A percentile compares a stretch with the other conserved stretches of the same genome.
Conservation (phyloP, 345 rosid genomes). For the Eucalyptus paniculata region DNA sequence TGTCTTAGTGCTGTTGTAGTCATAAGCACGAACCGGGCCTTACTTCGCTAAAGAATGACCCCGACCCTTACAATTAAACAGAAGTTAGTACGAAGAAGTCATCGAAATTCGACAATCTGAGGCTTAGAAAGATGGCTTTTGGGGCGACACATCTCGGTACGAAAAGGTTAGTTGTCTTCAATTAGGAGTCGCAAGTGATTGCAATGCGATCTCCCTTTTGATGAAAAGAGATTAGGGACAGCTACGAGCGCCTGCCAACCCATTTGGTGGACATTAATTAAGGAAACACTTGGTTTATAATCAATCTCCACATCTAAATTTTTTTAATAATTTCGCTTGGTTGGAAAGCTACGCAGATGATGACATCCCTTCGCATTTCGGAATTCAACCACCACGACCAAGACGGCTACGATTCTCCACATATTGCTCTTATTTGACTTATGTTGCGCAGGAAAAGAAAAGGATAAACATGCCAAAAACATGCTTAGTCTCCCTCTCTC, state of each 20-base stretch:
- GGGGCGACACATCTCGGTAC: background rate
- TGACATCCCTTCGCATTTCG: background rate
- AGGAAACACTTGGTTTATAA: background rate
- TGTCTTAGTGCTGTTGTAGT: background rate
- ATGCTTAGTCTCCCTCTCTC: background rate
- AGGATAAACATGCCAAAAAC: background rate
- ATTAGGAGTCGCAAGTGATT: background rate
- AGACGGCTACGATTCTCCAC: background rate
- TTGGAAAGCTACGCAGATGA: background rate
- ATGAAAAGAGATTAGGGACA: background rate
- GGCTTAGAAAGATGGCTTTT: background rate
- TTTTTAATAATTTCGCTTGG: background rate
- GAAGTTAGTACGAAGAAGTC: background rate
- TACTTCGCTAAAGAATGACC: background rate
- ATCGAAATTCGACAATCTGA: background rate
- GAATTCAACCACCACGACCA: background rate
- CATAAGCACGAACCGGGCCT: background rate
- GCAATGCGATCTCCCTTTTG: background rate
- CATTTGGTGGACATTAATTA: background rate
- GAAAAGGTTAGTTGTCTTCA: background rate
- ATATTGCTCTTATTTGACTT: background rate
- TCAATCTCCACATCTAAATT: background rate
- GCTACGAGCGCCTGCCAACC: background rate
- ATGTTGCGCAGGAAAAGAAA: background rate
- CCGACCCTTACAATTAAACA: background rate